Conservation (phyloP, 2,329 filamentous ascomycete species). For the Phaeoacremonium minimum region DNA sequence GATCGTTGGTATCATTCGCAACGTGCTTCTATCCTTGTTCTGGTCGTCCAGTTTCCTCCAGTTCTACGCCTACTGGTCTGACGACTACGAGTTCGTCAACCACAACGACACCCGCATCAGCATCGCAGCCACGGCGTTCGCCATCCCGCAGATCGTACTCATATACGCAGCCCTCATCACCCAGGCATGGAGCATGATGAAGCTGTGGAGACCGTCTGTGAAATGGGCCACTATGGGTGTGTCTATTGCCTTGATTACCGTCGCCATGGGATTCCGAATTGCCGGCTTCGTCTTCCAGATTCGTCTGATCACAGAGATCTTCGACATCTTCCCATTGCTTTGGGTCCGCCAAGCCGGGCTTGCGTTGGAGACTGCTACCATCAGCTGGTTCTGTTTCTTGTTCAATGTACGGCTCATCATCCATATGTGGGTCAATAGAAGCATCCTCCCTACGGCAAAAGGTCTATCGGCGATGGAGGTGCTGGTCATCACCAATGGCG, state of each 20-base stretch:
- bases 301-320: slow-evolving; percentile 17
- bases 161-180: slow-evolving; percentile 43
- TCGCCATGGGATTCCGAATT: slow-evolving; percentile 23
- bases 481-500: slow-evolving; percentile 49
- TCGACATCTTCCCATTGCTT: slow-evolving; percentile 10
- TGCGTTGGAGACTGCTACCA: slow-evolving; percentile 19
- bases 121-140: slow-evolving; percentile 34
- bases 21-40: slow-evolving; percentile 51
- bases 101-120: slow-evolving; percentile 26
- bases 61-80: slow-evolving; percentile 55
- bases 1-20: slow-evolving; percentile 54
- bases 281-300: slow-evolving; percentile 31
- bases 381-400: slow-evolving; percentile 48
- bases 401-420: slow-evolving; percentile 47
- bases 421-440: slow-evolving; percentile 43
- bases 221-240: slow-evolving; percentile 20
- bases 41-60: slow-evolving; percentile 57
- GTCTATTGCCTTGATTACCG: slow-evolving; percentile 27
- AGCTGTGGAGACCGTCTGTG: slow-evolving; percentile 35
- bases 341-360: slow-evolving; percentile 34
- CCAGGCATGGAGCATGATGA: slow-evolving; percentile 49
- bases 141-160: slow-evolving; percentile 37
- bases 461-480: slow-evolving; percentile 48
- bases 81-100: slow-evolving; percentile 48
- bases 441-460: slow-evolving; percentile 36